These are phyloP conservation scores for Gracilaria caudata DNA, from an alignment of 23 red algal species.

Conservation along the genomic window DNA sequence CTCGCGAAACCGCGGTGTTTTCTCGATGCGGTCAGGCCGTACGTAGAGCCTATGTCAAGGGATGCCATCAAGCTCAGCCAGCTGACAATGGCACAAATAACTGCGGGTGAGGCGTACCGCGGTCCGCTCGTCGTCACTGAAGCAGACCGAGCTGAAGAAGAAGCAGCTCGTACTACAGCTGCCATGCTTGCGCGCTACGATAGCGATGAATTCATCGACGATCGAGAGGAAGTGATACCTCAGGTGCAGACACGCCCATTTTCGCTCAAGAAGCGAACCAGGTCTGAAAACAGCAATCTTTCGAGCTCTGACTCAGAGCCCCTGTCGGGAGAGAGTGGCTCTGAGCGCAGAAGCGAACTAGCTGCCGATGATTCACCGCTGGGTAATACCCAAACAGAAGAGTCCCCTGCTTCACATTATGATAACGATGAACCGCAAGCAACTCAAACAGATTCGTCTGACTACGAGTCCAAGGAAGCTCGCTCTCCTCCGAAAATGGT, in stretches of 20 bases:
- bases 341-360: not conserved
- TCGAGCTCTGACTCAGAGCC: not conserved
- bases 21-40: constrained; percentile 3
- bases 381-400: not conserved
- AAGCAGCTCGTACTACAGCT: not conserved
- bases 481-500: not conserved
- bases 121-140: constrained; percentile 9
- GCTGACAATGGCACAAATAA: constrained; percentile 20
- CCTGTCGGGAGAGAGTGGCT: not conserved
- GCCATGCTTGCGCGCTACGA: not conserved
- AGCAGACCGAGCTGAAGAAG: not conserved
- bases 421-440: not conserved
- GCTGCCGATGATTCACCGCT: not conserved
- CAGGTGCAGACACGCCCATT: not conserved
- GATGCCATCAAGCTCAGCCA: constrained; percentile 7
- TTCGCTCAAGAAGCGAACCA: not conserved
- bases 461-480: not conserved
- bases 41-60: constrained; percentile 14
- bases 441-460: not conserved
- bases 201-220: not conserved
- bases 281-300: not conserved
- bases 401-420: not conserved
- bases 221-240: not conserved
- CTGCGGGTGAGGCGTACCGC: not conserved
- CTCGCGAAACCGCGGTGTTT: constrained; percentile 24